Base-by-base conservation (phyloP, 306 rosid species). In the Cucurbita ficifolia region DNA sequence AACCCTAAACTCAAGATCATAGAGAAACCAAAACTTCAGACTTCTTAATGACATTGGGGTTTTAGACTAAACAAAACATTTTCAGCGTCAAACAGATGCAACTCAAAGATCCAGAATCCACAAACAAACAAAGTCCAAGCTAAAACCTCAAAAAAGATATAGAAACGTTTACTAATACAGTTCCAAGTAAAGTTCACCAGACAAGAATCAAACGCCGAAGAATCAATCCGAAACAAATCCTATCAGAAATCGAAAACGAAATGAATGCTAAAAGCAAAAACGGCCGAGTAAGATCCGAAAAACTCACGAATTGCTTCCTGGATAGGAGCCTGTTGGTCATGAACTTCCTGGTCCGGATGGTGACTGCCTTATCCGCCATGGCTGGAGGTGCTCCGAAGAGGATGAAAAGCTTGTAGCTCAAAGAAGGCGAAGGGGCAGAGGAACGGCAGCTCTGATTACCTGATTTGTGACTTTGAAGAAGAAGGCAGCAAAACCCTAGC, bases 261-360 rank as follows among this genome's bases (percentile, higher is more conserved):
- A 64, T 0, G 2, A 12, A 75, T 19, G 24, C 0, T 2, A 2
- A 29, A 35, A 33, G 1, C 5, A 24, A 39, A 5, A 7, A 8
- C 45, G 33, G 33, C 33, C 3, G 21, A 50, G 0, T 49, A 9
- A 6, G 36, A 64, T 64, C 14, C 2, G 70, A 68, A 13, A 79
- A 9, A 84, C 96, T 81, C 29, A 92, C 98, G 63, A 93, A 93
- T 73, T 93, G 98, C 85, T 93, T 93, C 48, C 97, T 81, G 51
- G 98, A 87, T 42, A 93, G 93, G 17, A 93, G 97, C 56, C 98
- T 78, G 80, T 93, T 93, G 21, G 98, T 90, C 96, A 93, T 88
- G 80, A 93, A 93, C 81, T 93, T 93, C 24, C 96, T 71, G 62
- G 98, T 93, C 19, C 98, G 85, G 52, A 93, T 88, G 7, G 97